Evolutionary conservation across 1,284 basidiomycete genomes (phyloP).

Genomic region (Laetiporus sulphureus): DNA sequence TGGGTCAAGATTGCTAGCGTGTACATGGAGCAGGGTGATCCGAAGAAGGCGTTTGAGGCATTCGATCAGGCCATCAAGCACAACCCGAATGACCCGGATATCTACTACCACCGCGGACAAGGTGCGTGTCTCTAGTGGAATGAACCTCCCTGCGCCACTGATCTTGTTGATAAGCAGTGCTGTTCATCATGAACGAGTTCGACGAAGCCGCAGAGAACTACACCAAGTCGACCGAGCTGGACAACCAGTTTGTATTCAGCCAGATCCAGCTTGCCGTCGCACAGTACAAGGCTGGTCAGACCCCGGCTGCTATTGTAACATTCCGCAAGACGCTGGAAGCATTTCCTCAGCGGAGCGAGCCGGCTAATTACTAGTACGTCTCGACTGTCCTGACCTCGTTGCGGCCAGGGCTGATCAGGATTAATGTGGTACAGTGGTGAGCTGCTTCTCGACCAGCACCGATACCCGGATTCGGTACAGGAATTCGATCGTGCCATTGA

Average conservation of each 20-base stretch:
- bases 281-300: constrained; percentile 85
- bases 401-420: not conserved
- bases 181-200: constrained; percentile 95
- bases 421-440: too few species aligned
- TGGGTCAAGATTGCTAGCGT: constrained; percentile 98
- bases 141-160: not conserved
- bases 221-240: constrained; percentile 80
- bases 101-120: constrained; percentile 99
- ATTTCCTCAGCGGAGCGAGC: constrained; percentile 83
- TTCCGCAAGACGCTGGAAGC: constrained; percentile 79
- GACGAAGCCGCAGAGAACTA: constrained; percentile 86
- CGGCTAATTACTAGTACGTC: constrained; percentile 87
- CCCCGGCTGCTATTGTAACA: constrained; percentile 80
- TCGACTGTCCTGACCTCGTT: not conserved
- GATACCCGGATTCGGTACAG: constrained; percentile 88
- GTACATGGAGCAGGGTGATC: constrained; percentile 91
- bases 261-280: constrained; percentile 98
- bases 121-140: constrained; percentile 42
- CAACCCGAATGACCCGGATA: constrained; percentile 86
- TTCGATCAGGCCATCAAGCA: constrained; percentile 88
- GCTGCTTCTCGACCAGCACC: constrained; percentile 88
- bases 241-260: constrained; percentile 85
- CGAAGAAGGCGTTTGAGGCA: constrained; percentile 79
- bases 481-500: constrained; percentile 94
- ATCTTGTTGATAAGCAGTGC: constrained; percentile 43